Conservation (phyloP, 2,329 filamentous ascomycete species). For the Beauveria asiatica region DNA sequence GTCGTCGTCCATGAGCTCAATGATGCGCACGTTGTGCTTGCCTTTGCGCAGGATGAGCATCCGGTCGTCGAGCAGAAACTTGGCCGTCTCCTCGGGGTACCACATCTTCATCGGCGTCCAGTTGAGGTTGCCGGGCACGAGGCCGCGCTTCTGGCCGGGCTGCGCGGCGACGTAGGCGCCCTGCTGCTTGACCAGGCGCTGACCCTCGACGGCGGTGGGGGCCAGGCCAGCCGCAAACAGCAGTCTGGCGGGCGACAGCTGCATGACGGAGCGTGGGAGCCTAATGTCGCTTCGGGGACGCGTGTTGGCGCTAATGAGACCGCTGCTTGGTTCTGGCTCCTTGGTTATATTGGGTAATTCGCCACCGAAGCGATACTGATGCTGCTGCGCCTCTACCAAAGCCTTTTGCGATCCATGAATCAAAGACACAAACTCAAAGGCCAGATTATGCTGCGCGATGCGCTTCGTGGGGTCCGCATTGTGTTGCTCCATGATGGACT, state of each 20-base stretch:
- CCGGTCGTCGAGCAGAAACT: constrained; percentile 52
- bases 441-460: constrained; percentile 73
- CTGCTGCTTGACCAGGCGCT: constrained; percentile 45
- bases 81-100: constrained; percentile 46
- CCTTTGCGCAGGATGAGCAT: constrained; percentile 54
- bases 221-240: constrained; percentile 53
- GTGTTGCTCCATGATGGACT: constrained; percentile 59
- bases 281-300: constrained; percentile 46
- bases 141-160: constrained; percentile 34
- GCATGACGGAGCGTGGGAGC: constrained; percentile 50
- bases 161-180: constrained; percentile 54
- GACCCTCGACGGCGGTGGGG: constrained; percentile 46
- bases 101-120: constrained; percentile 56
- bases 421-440: constrained; percentile 71
- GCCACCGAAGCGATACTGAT: constrained; percentile 40
- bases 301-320: constrained; percentile 35
- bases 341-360: constrained; percentile 23
- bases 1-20: constrained; percentile 50
- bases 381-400: constrained; percentile 47
- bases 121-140: constrained; percentile 42
- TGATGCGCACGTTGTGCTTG: constrained; percentile 54
- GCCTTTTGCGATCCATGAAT: constrained; percentile 65
- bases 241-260: constrained; percentile 49
- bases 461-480: constrained; percentile 59
- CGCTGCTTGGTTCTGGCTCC: constrained; percentile 21